Evolutionary conservation across 495 filamentous ascomycete genomes (phyloP), one percentile per base, ranked within the genome.

Genomic region (Aspergillus mulundensis): DNA sequence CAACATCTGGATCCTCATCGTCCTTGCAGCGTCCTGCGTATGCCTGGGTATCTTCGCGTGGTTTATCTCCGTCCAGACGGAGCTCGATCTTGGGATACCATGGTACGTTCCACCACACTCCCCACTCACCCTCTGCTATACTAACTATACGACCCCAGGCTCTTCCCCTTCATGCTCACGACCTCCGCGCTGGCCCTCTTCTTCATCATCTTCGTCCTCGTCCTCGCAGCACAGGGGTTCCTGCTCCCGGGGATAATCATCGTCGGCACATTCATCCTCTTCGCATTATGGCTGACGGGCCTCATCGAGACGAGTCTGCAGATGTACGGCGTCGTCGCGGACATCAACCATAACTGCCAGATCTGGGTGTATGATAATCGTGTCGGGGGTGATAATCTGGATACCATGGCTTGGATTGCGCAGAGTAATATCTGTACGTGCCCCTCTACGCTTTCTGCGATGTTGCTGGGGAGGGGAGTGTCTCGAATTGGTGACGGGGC

Each of bases 121-220:
- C 46, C 25, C 3, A 28, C 25, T 8, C 25, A 28, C 25, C 8
- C 25, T n/a, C n/a, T n/a, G n/a, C n/a, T n/a, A n/a, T n/a, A n/a
- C n/a, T n/a, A n/a, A n/a, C n/a, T n/a, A n/a, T n/a, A n/a, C n/a
- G n/a, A n/a, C n/a, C 44, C 54, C 15, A 46, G 94, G 94, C 88
- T 97, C 67, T 91, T 97, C 71, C 87, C 95, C 41, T 99, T 89
- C 82, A 90, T 88, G 81, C 86, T 97, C 36, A 84, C 85, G 28
- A 80, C 84, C 52, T 78, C 80, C 59, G 71, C 83, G 21, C 79
- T 97, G 32, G 80, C 81, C 41, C 77, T 97, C 52, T 68, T 85
- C 68, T 94, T 91, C 78, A 82, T 95, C 50, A 68, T 85, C 62
- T 59, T 87, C 12, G 75, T 94, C 51, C 72, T 93, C 51, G 79